phyloP scores from a whole-genome alignment of 768 basidiomycete species.

The Lyophyllum atratum region DNA sequence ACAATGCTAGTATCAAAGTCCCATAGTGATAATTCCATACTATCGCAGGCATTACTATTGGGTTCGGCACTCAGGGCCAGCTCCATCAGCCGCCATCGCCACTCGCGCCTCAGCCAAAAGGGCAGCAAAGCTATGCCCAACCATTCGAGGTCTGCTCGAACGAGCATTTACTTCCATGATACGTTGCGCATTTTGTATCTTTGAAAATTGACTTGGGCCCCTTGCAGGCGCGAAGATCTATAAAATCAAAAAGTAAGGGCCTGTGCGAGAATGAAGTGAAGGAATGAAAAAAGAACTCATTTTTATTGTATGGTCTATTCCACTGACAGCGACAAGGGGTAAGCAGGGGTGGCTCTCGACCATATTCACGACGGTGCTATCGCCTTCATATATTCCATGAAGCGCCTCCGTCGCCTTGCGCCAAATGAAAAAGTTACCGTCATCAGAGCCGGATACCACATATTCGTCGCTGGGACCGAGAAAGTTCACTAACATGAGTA shows the following conservation, averaged over 20 bases:
- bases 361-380: constrained; percentile 80
- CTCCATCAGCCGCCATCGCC: constrained; percentile 24
- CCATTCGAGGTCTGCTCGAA: constrained; percentile 29
- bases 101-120: constrained; percentile 26
- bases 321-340: constrained; percentile 83
- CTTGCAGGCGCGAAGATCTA: constrained; percentile 69
- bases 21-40: not conserved
- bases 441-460: constrained; percentile 83
- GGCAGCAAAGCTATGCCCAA: constrained; percentile 27
- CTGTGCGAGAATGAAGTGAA: not conserved
- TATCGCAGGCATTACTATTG: constrained; percentile 19
- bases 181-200: constrained; percentile 46
- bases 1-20: not conserved
- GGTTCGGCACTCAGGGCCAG: constrained; percentile 26
- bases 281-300: constrained; percentile 35
- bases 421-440: constrained; percentile 90
- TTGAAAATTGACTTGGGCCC: constrained; percentile 53
- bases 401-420: constrained; percentile 63
- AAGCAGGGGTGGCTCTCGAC: constrained; percentile 82
- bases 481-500: constrained; percentile 65
- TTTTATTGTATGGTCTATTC: constrained; percentile 86
- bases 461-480: constrained; percentile 78
- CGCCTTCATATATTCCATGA: constrained; percentile 83
- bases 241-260: constrained; percentile 4
- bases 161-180: constrained; percentile 62